Evolutionary conservation across 1,139 yeast genomes (phyloP), one percentile per base, ranked within the genome.

Genomic region (Hanseniaspora uvarum): DNA sequence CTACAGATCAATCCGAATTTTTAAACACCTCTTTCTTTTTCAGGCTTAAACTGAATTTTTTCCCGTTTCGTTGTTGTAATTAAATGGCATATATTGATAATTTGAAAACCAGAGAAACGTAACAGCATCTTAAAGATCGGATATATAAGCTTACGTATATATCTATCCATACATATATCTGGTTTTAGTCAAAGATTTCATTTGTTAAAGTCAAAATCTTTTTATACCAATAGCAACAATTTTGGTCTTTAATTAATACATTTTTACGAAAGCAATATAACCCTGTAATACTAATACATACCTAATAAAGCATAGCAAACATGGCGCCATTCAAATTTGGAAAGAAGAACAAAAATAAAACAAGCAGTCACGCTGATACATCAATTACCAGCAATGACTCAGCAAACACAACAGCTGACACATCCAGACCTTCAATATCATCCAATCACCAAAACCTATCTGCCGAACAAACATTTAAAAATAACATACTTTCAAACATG

Each of bases 271-370:
- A 28, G 7, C 11, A 28, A 28, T 18, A 36, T 2, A 18, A 16
- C 21, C 11, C 45, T 30, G 23, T 39, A 28, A n/a, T 18, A 31
- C 11, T 31, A 28, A 28, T n/a, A 28, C 31, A 28, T 12, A 28
- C 28, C 28, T 8, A 26, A 26, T 12, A 28, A 10, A 11, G 23
- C 23, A 23, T 14, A 23, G 11, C 12, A 7, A 34, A 34, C 4
- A 54, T 54, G 56, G 48, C 53, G 10, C 51, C 37, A 12, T 54
- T 54, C 21, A 54, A 46, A n/a, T 54, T 54, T 48, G 56, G 56
- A 16, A 54, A 54, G 19, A 54, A 45, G 21, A 31, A 31, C 18
- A 54, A 40, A 45, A 16, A 33, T 16, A 52, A 44, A n/a, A 11
- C 39, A 21, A 8, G 14, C 11, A 36, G 19, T n/a, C 36, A 26